These are phyloP conservation scores for Aegilops umbellulata DNA, from an alignment of 176 grass and related monocot species.

Conservation along the genomic window DNA sequence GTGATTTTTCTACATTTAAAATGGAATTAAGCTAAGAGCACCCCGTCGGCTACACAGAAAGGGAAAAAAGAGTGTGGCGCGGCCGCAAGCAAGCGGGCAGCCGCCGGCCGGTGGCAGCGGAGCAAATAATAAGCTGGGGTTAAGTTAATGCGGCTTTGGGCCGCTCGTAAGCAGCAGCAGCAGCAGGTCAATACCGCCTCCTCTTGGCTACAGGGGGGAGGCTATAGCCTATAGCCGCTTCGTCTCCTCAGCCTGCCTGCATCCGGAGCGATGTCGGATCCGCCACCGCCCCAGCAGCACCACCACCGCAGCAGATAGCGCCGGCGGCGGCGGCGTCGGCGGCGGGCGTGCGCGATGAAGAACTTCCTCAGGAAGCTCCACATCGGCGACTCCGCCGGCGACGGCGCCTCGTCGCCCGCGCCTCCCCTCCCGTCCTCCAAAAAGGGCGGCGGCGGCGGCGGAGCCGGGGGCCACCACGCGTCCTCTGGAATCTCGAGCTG, in stretches of 20 bases:
- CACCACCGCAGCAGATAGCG: not conserved
- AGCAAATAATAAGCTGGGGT: not conserved
- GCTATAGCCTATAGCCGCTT: not conserved
- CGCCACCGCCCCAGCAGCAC: slow-evolving; percentile 37
- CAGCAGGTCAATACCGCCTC: slow-evolving; percentile 47
- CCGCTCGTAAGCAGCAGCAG: slow-evolving; percentile 7
- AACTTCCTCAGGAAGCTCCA: slow-evolving; percentile 98
- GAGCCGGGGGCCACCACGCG: slow-evolving; percentile 3
- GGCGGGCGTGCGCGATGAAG: slow-evolving; percentile 53
- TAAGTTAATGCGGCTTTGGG: slow-evolving; percentile 48
- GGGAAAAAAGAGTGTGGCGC: too few relatives aligned
- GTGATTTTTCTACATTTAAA: not conserved
- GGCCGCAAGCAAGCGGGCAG: slow-evolving; percentile 12
- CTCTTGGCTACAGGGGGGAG: not conserved
- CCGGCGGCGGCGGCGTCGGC: slow-evolving; percentile 10
- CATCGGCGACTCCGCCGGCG: slow-evolving; percentile 57
- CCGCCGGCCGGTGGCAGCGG: slow-evolving; percentile 8
- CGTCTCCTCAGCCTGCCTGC: slow-evolving; percentile 9
- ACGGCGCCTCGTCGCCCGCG: slow-evolving; percentile 37
- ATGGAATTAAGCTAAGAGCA: not conserved
- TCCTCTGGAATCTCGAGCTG: slow-evolving; percentile 61
- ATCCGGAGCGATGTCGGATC: slow-evolving; percentile 60
- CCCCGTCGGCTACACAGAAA: not conserved
- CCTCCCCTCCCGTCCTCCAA: slow-evolving; percentile 26
- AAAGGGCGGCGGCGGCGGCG: slow-evolving; percentile 24